Evolutionary conservation across 2,329 filamentous ascomycete genomes (phyloP).

Genomic region (Botrytis fabae): DNA sequence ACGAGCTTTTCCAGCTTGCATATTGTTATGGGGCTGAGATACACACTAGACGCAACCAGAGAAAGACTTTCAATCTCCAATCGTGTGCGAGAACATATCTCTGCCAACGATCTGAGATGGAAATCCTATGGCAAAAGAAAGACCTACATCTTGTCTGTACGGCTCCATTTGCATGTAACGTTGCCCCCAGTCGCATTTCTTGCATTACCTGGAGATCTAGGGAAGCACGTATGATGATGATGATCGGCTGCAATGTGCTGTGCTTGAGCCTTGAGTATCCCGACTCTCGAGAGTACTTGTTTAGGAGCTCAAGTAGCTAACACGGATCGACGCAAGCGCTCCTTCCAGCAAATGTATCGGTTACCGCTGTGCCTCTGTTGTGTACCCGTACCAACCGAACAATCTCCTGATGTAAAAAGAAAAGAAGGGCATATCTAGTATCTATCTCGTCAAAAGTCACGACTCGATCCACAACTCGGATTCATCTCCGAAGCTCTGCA

Average conservation of each 20-base stretch:
- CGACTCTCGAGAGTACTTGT: not conserved
- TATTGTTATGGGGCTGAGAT: not conserved
- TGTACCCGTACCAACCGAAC: slow-evolving; percentile 8
- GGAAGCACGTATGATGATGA: not conserved
- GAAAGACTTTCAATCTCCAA: not conserved
- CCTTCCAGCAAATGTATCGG: slow-evolving; percentile 1
- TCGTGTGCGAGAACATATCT: not conserved
- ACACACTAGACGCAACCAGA: not conserved
- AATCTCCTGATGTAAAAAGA: slow-evolving; percentile 8
- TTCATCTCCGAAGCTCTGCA: not conserved
- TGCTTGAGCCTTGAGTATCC: not conserved
- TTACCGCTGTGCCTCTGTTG: not conserved
- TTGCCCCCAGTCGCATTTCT: not conserved
- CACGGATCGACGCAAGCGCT: not conserved
- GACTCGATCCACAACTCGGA: not conserved
- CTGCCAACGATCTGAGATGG: not conserved
- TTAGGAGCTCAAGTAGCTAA: not conserved
- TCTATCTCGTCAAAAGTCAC: not conserved
- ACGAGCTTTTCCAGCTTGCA: slow-evolving; percentile 7
- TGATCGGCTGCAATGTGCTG: not conserved
- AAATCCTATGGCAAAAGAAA: not conserved
- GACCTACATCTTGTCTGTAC: not conserved
- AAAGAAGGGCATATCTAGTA: not conserved
- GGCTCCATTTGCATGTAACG: not conserved
- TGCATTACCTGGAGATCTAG: not conserved